Base-by-base conservation (phyloP, 805 yeast species). In the Brettanomyces nanus region DNA sequence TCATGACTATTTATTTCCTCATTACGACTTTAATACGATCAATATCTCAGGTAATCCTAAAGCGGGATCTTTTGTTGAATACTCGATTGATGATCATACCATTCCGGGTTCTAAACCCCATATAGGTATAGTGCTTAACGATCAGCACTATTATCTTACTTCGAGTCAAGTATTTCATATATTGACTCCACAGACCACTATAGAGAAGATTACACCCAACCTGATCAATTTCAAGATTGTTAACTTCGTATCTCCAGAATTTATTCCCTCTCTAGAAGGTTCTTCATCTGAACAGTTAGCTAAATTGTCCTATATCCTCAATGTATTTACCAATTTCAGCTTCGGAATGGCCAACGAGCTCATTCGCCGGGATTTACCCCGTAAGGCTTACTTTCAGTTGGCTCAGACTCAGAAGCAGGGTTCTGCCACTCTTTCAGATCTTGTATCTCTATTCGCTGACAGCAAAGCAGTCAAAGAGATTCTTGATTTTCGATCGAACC, bases 141-240 rank as follows among this genome's bases (percentile, higher is more conserved):
- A 48, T 19, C 38, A 40, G 9, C 37, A 36, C 4, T 36, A 35
- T 18, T 34, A 36, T 23, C 36, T 33, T 3, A 33, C 36, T 6
- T 10, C 36, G 13, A 26, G 13, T 15, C 22, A 25, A 13, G 15
- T 33, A 6, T 23, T 13, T 18, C n/a, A 23, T 9, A 18, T 33
- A 3, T 34, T 51, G 15, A 32, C 45, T 27, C 36, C 48, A 7
- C 39, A 62, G 25, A 69, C 71, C 14, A 81, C 79, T 43, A 79
- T 76, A 41, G 71, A 69, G 4, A 69, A 65, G 14, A 67, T 70
- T 4, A 63, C 67, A 4, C 73, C 65, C 25, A 63, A 59, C 32
- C 70, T 64, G 58, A 78, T 79, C 42, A 71, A 40, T 1, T 49
- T 52, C 29, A 27, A 25, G 9, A 6, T 23, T 7, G 6, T 13